phyloP scores from a whole-genome alignment of 257 asterid genomes.

The Apocynum venetum region DNA sequence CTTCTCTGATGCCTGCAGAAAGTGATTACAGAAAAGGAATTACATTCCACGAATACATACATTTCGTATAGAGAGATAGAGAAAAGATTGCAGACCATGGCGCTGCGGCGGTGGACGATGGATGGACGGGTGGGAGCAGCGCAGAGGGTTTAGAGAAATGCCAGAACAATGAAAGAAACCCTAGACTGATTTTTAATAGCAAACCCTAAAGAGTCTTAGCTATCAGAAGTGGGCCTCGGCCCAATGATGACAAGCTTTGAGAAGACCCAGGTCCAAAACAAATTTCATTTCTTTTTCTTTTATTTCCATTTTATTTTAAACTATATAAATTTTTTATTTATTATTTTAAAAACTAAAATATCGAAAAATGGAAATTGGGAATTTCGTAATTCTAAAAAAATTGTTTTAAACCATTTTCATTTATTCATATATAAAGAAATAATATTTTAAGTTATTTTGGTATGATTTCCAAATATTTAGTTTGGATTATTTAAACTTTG shows the following conservation, averaged over 20 bases:
- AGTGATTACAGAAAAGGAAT: neutral
- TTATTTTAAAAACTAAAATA: too few relatives aligned
- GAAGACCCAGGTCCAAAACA: neutral
- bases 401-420: too few relatives aligned
- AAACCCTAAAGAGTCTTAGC: neutral
- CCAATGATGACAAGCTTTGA: neutral
- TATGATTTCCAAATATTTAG: too few relatives aligned
- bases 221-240: neutral
- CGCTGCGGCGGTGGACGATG: neutral
- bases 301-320: too few relatives aligned
- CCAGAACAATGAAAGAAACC: neutral
- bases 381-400: too few relatives aligned
- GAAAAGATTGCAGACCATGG: conserved; percentile 11
- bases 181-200: neutral
- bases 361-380: too few relatives aligned
- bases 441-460: too few relatives aligned
- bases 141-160: neutral
- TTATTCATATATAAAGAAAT: too few relatives aligned
- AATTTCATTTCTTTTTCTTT: too few relatives aligned
- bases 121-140: neutral
- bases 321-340: too few relatives aligned
- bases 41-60: neutral
- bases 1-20: conserved; percentile 53
- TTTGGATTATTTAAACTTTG: too few relatives aligned
- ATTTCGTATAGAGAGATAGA: neutral